Base-by-base conservation (phyloP, 371 early-diverging fungal species). In the Mortierella sp. region DNA sequence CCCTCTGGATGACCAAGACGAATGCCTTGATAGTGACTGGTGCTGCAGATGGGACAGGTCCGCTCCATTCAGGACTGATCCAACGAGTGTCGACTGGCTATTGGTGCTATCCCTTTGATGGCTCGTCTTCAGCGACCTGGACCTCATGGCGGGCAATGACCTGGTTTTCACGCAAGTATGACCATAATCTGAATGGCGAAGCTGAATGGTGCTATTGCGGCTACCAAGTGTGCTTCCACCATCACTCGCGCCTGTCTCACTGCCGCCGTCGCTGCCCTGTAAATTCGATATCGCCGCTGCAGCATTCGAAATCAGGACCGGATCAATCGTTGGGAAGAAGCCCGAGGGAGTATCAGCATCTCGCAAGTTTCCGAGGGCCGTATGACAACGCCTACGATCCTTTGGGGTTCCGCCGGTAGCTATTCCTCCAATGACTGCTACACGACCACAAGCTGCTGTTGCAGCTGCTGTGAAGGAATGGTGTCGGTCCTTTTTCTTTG, bases 241-340 rank as follows among this genome's bases (percentile, higher is more conserved):
- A n/a, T n/a, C n/a, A n/a, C n/a, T n/a, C n/a, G n/a, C n/a, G n/a
- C n/a, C n/a, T n/a, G n/a, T n/a, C n/a, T n/a, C n/a, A n/a, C n/a
- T n/a, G n/a, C n/a, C n/a, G n/a, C n/a, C n/a, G n/a, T n/a, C n/a
- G n/a, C n/a, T n/a, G n/a, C n/a, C n/a, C n/a, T 62, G 31, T 0
- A 64, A 51, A 39, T 74, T 68, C 16, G 69, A 68, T 4, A 74
- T 14, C 9, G 57, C 74, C 0, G 60, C 65, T 14, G 68, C 74
- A 3, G 65, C 74, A 39, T 68, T 74, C 18, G 57, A 58, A 4
- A 74, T 68, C 24, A 74, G 28, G 7, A 60, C 46, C 0, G 69
- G 74, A 26, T 67, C 58, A 49, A 74, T 74, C 1, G 69, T 55
- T 1, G 74, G 52, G 30, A 46, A 28, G 19, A 49, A n/a, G n/a